These are phyloP conservation scores for Pythium grandisporangium DNA, from an alignment of 352 stramenopile genomes.

Conservation along the genomic window DNA sequence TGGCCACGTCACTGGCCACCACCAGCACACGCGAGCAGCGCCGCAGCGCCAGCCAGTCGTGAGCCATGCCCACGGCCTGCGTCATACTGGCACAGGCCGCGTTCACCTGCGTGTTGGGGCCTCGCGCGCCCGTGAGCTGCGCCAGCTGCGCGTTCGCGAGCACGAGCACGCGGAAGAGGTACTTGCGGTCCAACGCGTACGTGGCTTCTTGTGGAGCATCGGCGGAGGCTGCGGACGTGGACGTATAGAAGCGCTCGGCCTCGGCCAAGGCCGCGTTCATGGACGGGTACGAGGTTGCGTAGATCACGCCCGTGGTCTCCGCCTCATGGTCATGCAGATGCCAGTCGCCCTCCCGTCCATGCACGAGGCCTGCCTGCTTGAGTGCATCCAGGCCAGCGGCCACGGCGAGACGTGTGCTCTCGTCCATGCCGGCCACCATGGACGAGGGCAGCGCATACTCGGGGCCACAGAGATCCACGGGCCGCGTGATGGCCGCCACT, in stretches of 20 bases:
- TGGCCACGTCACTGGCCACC: slow-evolving; percentile 90
- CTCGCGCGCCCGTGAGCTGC: slow-evolving; percentile 90
- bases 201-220: no score
- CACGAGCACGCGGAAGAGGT: slow-evolving; percentile 94
- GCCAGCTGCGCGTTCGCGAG: slow-evolving; percentile 95
- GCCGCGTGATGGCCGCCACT: slow-evolving; percentile 78
- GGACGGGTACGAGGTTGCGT: slow-evolving; percentile 93
- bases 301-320: slow-evolving; percentile 90
- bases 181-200: slow-evolving; percentile 96
- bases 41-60: slow-evolving; percentile 91
- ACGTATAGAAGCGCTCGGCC: slow-evolving; percentile 68
- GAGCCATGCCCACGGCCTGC: slow-evolving; percentile 87
- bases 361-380: slow-evolving; percentile 85
- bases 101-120: slow-evolving; percentile 96
- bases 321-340: slow-evolving; percentile 79
- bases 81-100: slow-evolving; percentile 93
- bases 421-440: slow-evolving; percentile 93
- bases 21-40: slow-evolving; percentile 93
- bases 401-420: slow-evolving; percentile 90
- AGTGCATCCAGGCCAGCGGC: slow-evolving; percentile 93
- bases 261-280: slow-evolving; percentile 92
- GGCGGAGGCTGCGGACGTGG: no score
- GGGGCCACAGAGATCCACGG: slow-evolving; percentile 46
- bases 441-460: slow-evolving; percentile 84
- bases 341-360: slow-evolving; percentile 51